These are phyloP conservation scores for Epipyxis sp. DNA, from an alignment of 108 stramenopile genomes.

Conservation along the genomic window DNA sequence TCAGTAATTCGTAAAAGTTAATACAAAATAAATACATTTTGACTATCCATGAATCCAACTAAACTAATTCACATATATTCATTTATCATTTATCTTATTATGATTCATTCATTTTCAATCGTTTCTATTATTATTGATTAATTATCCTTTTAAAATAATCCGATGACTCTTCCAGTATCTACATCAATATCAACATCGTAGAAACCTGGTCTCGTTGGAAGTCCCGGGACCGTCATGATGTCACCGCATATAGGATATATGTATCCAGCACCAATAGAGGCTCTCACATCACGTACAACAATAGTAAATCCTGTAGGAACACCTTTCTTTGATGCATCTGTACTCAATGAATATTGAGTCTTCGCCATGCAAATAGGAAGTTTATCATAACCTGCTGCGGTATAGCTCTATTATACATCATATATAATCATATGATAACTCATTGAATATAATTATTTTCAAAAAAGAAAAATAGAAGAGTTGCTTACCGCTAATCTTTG, in stretches of 20 bases:
- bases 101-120: no score
- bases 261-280: conserved; percentile 94
- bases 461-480: no score
- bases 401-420: no score
- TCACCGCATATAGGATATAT: conserved; percentile 93
- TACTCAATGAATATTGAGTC: conserved; percentile 95
- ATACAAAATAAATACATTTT: no score
- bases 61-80: no score
- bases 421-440: no score
- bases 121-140: no score
- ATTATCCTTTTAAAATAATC: conserved; percentile 72
- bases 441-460: no score
- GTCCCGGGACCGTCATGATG: conserved; percentile 98
- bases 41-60: no score
- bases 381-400: conserved; percentile 73
- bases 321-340: conserved; percentile 84
- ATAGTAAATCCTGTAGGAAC: conserved; percentile 82
- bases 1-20: no score
- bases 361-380: conserved; percentile 98
- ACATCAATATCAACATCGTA: conserved; percentile 93
- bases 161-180: conserved; percentile 86
- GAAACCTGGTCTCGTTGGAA: conserved; percentile 97
- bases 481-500: conserved; percentile 78
- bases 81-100: no score
- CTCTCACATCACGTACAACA: conserved; percentile 88